A percentile compares a stretch with the other conserved stretches of the same genome.
These are phyloP conservation scores for Suhomyces sp. DNA, from an alignment of 805 yeast species.

Conservation along the genomic window DNA sequence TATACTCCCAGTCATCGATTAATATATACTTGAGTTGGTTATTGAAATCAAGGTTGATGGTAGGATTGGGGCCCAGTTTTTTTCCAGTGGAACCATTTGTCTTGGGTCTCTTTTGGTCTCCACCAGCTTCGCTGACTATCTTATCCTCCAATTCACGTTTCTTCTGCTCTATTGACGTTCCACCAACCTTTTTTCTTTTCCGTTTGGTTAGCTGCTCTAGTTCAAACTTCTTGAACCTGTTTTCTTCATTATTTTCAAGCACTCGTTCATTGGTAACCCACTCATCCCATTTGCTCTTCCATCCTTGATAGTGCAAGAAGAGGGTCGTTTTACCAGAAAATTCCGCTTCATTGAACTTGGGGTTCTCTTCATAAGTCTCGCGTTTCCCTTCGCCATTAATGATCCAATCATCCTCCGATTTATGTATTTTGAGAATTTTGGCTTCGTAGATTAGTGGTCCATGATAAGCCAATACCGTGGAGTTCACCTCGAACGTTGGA, in stretches of 20 bases:
- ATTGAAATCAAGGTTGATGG: conserved; percentile 68
- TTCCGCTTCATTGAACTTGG: conserved; percentile 24
- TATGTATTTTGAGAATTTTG: conserved; percentile 63
- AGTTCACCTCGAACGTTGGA: conserved; percentile 18
- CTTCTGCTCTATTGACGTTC: conserved; percentile 7
- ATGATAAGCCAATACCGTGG: conserved; percentile 67
- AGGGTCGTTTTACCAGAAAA: conserved; percentile 42
- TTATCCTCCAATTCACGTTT: conserved; percentile 1
- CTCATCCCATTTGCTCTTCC: conserved; percentile 96
- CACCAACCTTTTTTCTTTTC: conserved; percentile 14
- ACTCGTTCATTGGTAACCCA: conserved; percentile 80
- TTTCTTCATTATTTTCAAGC: conserved; percentile 66
- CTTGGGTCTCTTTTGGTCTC: neutral
- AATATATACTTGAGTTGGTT: conserved; percentile 62
- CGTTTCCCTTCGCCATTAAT: conserved; percentile 39
- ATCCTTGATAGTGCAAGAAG: conserved; percentile 86
- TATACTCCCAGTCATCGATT: conserved; percentile 91
- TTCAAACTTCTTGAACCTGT: conserved; percentile 58
- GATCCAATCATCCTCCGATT: conserved; percentile 46
- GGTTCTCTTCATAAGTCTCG: conserved; percentile 30
- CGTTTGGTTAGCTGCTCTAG: conserved; percentile 36
- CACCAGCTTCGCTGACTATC: neutral
- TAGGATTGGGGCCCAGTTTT: conserved; percentile 27
- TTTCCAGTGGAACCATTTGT: conserved; percentile 2
- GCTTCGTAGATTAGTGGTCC: conserved; percentile 92